Base-by-base conservation (phyloP, 73 alveolate species). In the Halteria grandinella region DNA sequence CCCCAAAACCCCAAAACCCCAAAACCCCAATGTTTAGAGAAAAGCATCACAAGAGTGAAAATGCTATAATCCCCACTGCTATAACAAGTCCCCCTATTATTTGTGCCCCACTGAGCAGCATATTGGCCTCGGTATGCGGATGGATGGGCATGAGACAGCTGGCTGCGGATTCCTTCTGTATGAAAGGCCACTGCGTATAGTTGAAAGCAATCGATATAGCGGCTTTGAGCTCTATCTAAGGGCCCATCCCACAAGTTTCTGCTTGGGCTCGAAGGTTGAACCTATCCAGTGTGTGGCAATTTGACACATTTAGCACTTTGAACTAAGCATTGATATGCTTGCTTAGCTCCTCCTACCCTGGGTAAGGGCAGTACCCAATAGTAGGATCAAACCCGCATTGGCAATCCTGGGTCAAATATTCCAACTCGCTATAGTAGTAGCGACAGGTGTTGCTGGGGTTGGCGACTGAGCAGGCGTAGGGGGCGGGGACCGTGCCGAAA, bases 171-270 rank as follows among this genome's bases (percentile, higher is more conserved):
- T 60, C 23, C 18, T 21, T 60, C 40, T 60, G 27, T 12, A 60
- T 21, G 21, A 24, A 60, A 7, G 77, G 77, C 77, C 77, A 60
- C 77, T 40, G 37, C 2, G 77, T 60, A 18, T 18, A 60, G 51
- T 60, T 60, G 29, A 60, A 60, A 10, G 37, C 43, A 25, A 10
- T 21, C 7, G 12, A 40, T 1, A 60, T 60, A 10, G 77, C 77
- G 10, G 24, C 43, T 15, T 60, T 60, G 17, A 60, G 43, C 18
- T 60, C 77, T 17, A 40, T 59, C 5, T 24, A 40, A 5, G 77
- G 77, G 14, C 77, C 77, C 3, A 60, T 37, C 43, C 77, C 77
- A 40, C 77, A 60, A 20, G 37, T 59, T 40, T 60, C 77, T 10
- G 59, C 20, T 21, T 60, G 27, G 6, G 77, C 77, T 37, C 77